Conservation (phyloP, 768 basidiomycete species). For the Rhodotorula taiwanensis region DNA sequence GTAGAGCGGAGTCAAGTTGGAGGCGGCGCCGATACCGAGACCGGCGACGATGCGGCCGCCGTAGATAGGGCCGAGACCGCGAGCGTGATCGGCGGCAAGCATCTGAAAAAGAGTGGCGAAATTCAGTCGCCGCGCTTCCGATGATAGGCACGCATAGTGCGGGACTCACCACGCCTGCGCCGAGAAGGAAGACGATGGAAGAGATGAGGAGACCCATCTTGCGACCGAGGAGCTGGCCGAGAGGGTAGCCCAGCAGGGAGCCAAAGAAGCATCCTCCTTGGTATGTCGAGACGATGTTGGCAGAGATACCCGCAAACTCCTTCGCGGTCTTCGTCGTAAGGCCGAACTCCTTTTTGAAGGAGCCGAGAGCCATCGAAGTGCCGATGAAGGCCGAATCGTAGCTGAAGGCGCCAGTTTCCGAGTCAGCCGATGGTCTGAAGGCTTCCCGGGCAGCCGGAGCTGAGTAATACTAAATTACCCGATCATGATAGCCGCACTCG, state of each 20-base stretch:
- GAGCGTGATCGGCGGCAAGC: slow-evolving; percentile 36
- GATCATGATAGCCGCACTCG: slow-evolving; percentile 35
- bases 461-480: too few relatives aligned
- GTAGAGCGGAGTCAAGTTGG: slow-evolving; percentile 47
- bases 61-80: slow-evolving; percentile 45
- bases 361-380: slow-evolving; percentile 45
- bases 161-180: slow-evolving; percentile 51
- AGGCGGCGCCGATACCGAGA: slow-evolving; percentile 44
- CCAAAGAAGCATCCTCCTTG: slow-evolving; percentile 71
- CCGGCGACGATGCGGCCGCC: slow-evolving; percentile 51
- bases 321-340: slow-evolving; percentile 44
- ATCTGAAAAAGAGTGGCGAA: too few relatives aligned
- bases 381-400: slow-evolving; percentile 51
- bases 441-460: too few relatives aligned
- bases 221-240: slow-evolving; percentile 57
- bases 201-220: slow-evolving; percentile 51
- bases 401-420: slow-evolving; percentile 7
- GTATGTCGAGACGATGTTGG: slow-evolving; percentile 49
- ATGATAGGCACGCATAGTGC: too few relatives aligned
- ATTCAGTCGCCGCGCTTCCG: too few relatives aligned
- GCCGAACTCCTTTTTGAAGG: slow-evolving; percentile 51
- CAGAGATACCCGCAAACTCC: slow-evolving; percentile 47
- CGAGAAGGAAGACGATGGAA: slow-evolving; percentile 55
- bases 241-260: slow-evolving; percentile 52
- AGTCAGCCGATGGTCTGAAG: too few relatives aligned